Percentiles rank a stretch among this genome's conserved stretches.
These are phyloP conservation scores for Akanthomyces muscarius DNA, from an alignment of 2,329 filamentous ascomycete genomes.

Conservation along the genomic window DNA sequence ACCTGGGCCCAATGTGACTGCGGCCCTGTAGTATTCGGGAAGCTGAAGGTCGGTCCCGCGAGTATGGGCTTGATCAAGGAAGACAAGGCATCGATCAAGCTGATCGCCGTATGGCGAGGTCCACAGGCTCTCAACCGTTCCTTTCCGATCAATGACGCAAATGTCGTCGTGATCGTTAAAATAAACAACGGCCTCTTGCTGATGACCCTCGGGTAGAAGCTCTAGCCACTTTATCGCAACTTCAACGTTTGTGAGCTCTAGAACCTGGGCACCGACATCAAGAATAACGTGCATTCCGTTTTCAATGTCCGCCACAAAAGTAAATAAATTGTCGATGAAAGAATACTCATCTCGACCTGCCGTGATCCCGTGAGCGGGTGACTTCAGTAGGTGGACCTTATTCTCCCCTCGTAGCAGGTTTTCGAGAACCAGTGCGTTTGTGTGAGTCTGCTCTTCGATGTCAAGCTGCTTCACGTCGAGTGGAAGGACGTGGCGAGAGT, in stretches of 20 bases:
- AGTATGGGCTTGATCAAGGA: conserved; percentile 67
- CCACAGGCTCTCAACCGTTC: conserved; percentile 45
- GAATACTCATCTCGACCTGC: no score
- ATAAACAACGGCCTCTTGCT: conserved; percentile 45
- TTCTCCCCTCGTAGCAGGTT: conserved; percentile 56
- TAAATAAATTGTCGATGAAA: conserved; percentile 35
- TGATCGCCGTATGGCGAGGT: conserved; percentile 55
- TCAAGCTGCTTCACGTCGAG: conserved; percentile 38
- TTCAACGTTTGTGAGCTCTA: conserved; percentile 56
- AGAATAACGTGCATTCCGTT: conserved; percentile 54
- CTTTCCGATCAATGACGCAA: conserved; percentile 47
- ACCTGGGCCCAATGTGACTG: conserved; percentile 61
- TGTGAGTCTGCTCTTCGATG: conserved; percentile 50
- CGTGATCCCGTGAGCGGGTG: no score
- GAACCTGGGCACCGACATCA: conserved; percentile 66
- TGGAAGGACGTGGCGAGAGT: conserved; percentile 56
- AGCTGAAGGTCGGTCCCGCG: conserved; percentile 65
- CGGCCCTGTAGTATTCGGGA: conserved; percentile 55
- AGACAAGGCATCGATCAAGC: conserved; percentile 59
- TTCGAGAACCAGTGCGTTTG: conserved; percentile 62
- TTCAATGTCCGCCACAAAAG: background rate
- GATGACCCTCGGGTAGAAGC: background rate
- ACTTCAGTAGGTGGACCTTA: conserved; percentile 26
- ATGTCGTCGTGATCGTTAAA: conserved; percentile 54
- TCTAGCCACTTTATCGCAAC: conserved; percentile 53